phyloP scores from a whole-genome alignment of 345 rosid species.

The Geranium rotundifolium region DNA sequence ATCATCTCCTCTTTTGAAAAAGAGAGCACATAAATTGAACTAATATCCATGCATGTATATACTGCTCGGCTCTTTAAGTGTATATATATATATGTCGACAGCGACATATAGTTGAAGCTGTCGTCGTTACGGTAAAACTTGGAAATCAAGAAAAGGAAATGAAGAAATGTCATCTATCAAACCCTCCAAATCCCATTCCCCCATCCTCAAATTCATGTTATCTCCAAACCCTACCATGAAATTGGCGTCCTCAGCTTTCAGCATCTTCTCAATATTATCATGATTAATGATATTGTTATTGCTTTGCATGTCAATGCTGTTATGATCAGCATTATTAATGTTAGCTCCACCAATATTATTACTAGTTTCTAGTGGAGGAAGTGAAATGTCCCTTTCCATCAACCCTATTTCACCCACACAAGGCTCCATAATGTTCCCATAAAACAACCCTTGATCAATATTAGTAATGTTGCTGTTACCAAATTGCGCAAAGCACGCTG shows the following conservation, averaged over 20 bases:
- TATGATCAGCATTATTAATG: slow-evolving; percentile 12
- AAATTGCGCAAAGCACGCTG: slow-evolving; percentile 20
- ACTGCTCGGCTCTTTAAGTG: too few species aligned
- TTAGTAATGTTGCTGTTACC: slow-evolving; percentile 17
- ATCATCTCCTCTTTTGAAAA: too few species aligned
- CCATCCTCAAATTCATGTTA: slow-evolving; percentile 45
- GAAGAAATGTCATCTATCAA: slow-evolving; percentile 49
- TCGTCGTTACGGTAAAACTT: slow-evolving; percentile 12
- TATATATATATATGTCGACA: too few species aligned
- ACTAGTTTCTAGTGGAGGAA: slow-evolving; percentile 31
- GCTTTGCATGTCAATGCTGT: slow-evolving; percentile 29
- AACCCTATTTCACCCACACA: slow-evolving; percentile 18
- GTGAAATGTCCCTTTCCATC: slow-evolving; percentile 34
- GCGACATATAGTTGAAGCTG: slow-evolving; percentile 18
- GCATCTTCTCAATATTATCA: slow-evolving; percentile 9
- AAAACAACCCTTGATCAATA: slow-evolving; percentile 25
- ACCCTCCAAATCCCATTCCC: slow-evolving; percentile 89
- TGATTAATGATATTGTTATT: slow-evolving; percentile 23
- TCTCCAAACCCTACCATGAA: slow-evolving; percentile 32
- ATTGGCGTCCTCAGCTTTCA: slow-evolving; percentile 35
- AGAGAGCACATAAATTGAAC: too few species aligned
- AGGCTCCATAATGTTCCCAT: too few species aligned
- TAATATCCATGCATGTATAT: too few species aligned
- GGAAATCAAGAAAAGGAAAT: slow-evolving; percentile 80
- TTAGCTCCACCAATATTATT: neutral